phyloP scores from a whole-genome alignment of 2,329 filamentous ascomycete species.

The Calycina herbarum region DNA sequence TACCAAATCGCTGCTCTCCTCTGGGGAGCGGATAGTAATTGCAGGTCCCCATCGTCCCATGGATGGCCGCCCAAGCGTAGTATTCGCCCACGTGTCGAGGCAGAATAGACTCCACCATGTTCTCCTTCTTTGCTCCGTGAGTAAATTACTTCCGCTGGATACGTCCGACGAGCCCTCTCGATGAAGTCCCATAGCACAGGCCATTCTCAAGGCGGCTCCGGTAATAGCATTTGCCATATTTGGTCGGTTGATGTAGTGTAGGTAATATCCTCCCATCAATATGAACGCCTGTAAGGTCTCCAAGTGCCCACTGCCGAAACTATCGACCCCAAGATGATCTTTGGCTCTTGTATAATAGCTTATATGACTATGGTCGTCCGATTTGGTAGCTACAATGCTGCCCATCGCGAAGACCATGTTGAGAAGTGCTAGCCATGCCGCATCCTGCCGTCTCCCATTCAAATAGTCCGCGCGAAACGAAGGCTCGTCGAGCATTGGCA shows the following conservation, averaged over 20 bases:
- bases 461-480: slow-evolving; percentile 67
- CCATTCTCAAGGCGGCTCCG: slow-evolving; percentile 71
- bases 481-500: slow-evolving; percentile 72
- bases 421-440: slow-evolving; percentile 69
- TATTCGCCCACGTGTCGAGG: slow-evolving; percentile 72
- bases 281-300: slow-evolving; percentile 72
- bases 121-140: slow-evolving; percentile 61
- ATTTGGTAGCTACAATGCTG: slow-evolving; percentile 64
- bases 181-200: slow-evolving; percentile 71
- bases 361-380: slow-evolving; percentile 64
- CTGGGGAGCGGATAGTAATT: slow-evolving; percentile 65
- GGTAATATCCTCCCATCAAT: slow-evolving; percentile 72
- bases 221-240: slow-evolving; percentile 75
- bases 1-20: slow-evolving; percentile 40
- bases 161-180: slow-evolving; percentile 53
- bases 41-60: slow-evolving; percentile 67
- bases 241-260: slow-evolving; percentile 75
- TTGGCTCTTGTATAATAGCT: slow-evolving; percentile 69
- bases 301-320: slow-evolving; percentile 69
- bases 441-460: slow-evolving; percentile 61
- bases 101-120: slow-evolving; percentile 78
- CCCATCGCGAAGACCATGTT: slow-evolving; percentile 79
- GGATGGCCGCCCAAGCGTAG: slow-evolving; percentile 68
- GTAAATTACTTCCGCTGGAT: slow-evolving; percentile 34
- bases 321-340: slow-evolving; percentile 65